phyloP scores from a whole-genome alignment of 331 rosid genomes.

The Spiraea crenata region DNA sequence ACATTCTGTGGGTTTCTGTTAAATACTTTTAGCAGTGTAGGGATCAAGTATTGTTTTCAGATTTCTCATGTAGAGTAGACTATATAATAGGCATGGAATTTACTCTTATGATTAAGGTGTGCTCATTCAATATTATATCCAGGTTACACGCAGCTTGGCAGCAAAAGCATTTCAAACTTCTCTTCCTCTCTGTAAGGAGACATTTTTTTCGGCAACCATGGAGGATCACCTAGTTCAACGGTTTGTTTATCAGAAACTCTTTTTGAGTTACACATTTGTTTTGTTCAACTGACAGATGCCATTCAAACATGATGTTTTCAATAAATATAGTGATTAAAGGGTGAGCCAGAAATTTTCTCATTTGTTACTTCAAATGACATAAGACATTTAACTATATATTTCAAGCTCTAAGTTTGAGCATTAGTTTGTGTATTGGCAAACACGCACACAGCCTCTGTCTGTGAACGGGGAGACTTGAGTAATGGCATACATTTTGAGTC shows the following conservation, averaged over 20 bases:
- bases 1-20: background rate
- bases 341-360: too few species aligned
- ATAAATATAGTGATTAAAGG: too few species aligned
- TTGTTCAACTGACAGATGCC: constrained; percentile 6
- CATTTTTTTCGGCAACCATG: constrained; percentile 77
- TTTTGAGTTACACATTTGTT: constrained; percentile 6
- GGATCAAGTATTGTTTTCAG: background rate
- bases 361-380: background rate
- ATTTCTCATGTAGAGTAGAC: background rate
- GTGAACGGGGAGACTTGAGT: background rate
- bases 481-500: background rate
- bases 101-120: background rate
- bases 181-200: constrained; percentile 80
- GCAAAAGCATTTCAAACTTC: constrained; percentile 84
- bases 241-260: constrained; percentile 35
- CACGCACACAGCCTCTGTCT: background rate
- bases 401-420: background rate
- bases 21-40: background rate
- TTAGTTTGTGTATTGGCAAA: background rate
- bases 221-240: constrained; percentile 73
- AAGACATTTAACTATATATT: background rate
- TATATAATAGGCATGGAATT: background rate
- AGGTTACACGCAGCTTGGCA: constrained; percentile 93
- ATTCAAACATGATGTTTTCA: too few species aligned
- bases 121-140: constrained; percentile 14